A percentile compares a stretch with the other conserved stretches of the same genome.
These are phyloP conservation scores for Phytophthora kernoviae DNA, from an alignment of 352 stramenopile genomes.

Conservation along the genomic window DNA sequence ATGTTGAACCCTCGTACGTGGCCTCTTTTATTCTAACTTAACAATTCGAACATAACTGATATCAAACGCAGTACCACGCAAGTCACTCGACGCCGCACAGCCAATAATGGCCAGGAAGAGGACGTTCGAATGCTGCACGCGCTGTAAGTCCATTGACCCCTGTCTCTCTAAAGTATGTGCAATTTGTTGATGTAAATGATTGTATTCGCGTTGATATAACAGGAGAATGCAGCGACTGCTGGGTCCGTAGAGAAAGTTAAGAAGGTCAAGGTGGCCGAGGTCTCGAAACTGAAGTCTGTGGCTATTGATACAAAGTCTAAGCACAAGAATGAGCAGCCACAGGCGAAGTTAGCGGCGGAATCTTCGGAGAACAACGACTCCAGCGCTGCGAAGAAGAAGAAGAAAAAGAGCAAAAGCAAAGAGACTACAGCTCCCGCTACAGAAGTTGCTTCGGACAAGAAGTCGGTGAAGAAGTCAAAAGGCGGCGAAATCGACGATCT, in stretches of 20 bases:
- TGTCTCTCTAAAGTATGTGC: constrained; percentile 1
- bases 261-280: constrained; percentile 16
- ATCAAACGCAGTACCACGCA: not conserved
- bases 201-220: constrained; percentile 2
- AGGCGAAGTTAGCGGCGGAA: not conserved
- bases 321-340: not conserved
- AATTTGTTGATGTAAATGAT: constrained; percentile 7
- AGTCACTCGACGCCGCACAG: not conserved
- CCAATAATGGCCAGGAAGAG: constrained; percentile 37
- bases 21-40: not conserved
- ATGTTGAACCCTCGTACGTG: constrained; percentile 18
- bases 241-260: constrained; percentile 26
- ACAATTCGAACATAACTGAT: not conserved
- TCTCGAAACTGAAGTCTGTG: constrained; percentile 14
- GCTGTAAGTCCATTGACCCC: constrained; percentile 15
- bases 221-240: constrained; percentile 7
- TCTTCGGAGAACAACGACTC: not conserved
- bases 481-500: constrained; percentile 77
- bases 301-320: not conserved
- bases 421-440: not conserved
- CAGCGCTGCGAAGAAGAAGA: constrained; percentile 43
- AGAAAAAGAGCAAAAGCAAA: constrained; percentile 56
- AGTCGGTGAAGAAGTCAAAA: constrained; percentile 26
- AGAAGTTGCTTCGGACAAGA: constrained; percentile 12
- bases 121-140: constrained; percentile 9